phyloP scores from a whole-genome alignment of 305 asterid species.

The Fraxinus albicans region DNA sequence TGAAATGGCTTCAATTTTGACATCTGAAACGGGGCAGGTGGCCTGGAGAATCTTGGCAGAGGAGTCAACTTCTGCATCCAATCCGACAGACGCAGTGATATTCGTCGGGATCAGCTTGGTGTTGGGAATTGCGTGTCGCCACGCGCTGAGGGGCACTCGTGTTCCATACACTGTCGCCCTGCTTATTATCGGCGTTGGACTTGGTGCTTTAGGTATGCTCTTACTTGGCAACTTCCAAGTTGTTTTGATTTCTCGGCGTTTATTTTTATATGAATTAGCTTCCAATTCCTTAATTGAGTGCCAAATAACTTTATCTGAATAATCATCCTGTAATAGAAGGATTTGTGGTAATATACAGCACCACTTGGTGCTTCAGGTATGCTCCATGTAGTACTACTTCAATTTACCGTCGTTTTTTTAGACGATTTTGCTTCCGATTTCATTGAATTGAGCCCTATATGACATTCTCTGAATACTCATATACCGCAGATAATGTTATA shows the following conservation, averaged over 20 bases:
- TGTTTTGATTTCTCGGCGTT: background rate
- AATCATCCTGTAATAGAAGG: background rate
- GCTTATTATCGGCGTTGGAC: slow-evolving; percentile 76
- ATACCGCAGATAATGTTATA: background rate
- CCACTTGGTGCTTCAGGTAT: background rate
- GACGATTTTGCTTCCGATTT: background rate
- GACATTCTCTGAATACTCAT: background rate
- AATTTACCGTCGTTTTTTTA: background rate
- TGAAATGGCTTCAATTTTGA: slow-evolving; percentile 39
- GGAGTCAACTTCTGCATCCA: slow-evolving; percentile 16
- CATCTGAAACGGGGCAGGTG: slow-evolving; percentile 19
- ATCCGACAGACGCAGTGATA: slow-evolving; percentile 74
- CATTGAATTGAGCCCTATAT: background rate
- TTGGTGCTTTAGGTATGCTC: slow-evolving; percentile 70
- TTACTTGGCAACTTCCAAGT: background rate
- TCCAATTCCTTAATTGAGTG: slow-evolving; percentile 10
- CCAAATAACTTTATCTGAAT: background rate
- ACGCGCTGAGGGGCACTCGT: slow-evolving; percentile 79
- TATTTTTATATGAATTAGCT: background rate
- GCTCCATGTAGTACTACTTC: background rate
- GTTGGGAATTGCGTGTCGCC: slow-evolving; percentile 79
- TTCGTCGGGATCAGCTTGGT: slow-evolving; percentile 86
- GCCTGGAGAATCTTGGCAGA: slow-evolving; percentile 50
- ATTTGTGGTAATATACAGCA: background rate
- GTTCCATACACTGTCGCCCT: slow-evolving; percentile 90